phyloP scores from a whole-genome alignment of 106 monocot genomes.

The Hemerocallis citrina region DNA sequence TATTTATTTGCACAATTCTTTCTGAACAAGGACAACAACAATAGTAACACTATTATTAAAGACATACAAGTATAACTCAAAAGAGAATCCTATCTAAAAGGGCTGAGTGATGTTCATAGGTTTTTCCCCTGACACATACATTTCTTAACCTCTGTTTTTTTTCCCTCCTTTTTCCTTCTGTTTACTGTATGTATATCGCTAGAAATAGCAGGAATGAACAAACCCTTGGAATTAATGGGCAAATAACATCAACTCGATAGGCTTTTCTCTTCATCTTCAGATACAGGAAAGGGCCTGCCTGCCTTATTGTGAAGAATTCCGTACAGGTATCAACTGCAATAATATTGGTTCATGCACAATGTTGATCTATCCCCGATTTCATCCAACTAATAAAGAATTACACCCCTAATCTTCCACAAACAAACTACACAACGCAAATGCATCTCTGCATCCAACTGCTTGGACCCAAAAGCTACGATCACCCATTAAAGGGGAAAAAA shows the following conservation, averaged over 20 bases:
- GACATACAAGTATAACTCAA: not conserved
- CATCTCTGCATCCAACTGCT: slow-evolving; percentile 4
- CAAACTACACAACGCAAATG: slow-evolving; percentile 10
- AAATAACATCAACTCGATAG: not conserved
- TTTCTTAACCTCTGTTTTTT: not conserved
- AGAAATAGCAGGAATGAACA: slow-evolving; percentile 4
- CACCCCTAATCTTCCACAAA: slow-evolving; percentile 4
- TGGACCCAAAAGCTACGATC: not conserved
- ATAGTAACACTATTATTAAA: not conserved
- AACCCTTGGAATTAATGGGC: slow-evolving; percentile 8
- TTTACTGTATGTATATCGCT: not conserved
- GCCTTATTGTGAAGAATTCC: slow-evolving; percentile 20
- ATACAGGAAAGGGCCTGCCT: not conserved
- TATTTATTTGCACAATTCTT: not conserved
- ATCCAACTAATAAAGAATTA: slow-evolving; percentile 27
- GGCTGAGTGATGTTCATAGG: not conserved
- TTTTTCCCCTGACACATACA: not conserved
- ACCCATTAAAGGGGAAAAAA: slow-evolving; percentile 3
- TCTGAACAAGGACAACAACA: not conserved
- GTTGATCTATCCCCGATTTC: not conserved
- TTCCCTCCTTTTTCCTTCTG: not conserved
- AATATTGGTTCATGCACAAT: slow-evolving; percentile 13
- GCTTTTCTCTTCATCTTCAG: slow-evolving; percentile 6
- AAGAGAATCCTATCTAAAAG: no score
- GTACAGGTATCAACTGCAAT: slow-evolving; percentile 13